These are phyloP conservation scores for Aspergillus japonicus DNA, from an alignment of 2,329 filamentous ascomycete species.

Conservation along the genomic window DNA sequence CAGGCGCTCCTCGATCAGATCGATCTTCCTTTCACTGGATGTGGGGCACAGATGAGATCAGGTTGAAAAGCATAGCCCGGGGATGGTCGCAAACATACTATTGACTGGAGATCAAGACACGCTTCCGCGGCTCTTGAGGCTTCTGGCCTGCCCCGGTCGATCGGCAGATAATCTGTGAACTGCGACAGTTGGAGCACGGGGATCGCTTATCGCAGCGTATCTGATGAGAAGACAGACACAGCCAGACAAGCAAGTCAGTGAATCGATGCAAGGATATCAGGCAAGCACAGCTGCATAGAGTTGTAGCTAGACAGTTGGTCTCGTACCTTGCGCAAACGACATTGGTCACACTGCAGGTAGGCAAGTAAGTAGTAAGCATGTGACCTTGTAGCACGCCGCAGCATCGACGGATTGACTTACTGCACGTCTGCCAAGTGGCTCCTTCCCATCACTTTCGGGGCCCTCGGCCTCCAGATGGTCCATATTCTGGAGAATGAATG, in stretches of 20 bases:
- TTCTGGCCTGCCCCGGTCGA: slow-evolving; percentile 39
- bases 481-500: neutral
- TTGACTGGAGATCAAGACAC: slow-evolving; percentile 43
- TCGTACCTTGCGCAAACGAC: slow-evolving; percentile 34
- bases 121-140: slow-evolving; percentile 37
- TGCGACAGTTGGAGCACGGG: slow-evolving; percentile 44
- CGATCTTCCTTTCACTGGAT: slow-evolving; percentile 53
- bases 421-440: slow-evolving; percentile 27
- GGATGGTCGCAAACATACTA: slow-evolving; percentile 32
- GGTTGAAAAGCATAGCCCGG: slow-evolving; percentile 5
- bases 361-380: neutral
- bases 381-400: neutral
- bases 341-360: slow-evolving; percentile 35
- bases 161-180: slow-evolving; percentile 37
- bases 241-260: neutral
- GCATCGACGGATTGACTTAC: slow-evolving; percentile 25
- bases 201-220: slow-evolving; percentile 44
- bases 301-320: neutral
- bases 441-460: slow-evolving; percentile 27
- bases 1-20: slow-evolving; percentile 52
- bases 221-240: slow-evolving; percentile 20
- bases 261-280: neutral
- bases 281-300: neutral
- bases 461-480: slow-evolving; percentile 31
- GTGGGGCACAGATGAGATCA: neutral